Conservation (phyloP, 345 rosid species). For the Ricinus communis region DNA sequence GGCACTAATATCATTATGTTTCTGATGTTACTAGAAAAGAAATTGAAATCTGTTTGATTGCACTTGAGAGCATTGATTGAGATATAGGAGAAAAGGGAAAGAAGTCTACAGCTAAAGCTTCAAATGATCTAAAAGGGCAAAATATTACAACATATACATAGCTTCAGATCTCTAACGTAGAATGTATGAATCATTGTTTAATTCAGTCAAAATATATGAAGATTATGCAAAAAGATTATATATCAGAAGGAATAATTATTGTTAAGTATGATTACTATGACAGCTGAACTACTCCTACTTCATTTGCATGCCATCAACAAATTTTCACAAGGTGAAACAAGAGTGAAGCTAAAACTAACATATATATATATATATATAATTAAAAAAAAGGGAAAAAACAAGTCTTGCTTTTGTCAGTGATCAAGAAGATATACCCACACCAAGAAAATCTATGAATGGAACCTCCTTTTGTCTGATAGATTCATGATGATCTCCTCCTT, state of each 20-base stretch:
- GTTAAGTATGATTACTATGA: conserved; percentile 1
- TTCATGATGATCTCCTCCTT: conserved; percentile 25
- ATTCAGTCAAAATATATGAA: background rate
- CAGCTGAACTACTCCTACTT: conserved; percentile 20
- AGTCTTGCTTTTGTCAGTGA: conserved; percentile 2
- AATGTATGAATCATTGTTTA: background rate
- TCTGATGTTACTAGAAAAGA: background rate
- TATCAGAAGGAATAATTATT: conserved; percentile 7
- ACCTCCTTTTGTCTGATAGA: conserved; percentile 23
- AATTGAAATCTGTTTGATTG: background rate
- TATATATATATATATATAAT: conserved; percentile 1
- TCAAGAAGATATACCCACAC: conserved; percentile 69
- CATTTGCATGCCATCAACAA: conserved; percentile 18
- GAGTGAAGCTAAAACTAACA: conserved; percentile 23
- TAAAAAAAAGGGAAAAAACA: no score
- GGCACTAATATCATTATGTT: no score
- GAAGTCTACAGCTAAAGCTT: background rate
- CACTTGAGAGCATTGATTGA: conserved; percentile 1
- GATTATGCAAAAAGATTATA: background rate
- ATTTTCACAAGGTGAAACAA: conserved; percentile 8
- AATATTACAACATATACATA: background rate
- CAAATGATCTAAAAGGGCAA: background rate
- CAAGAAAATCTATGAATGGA: conserved; percentile 54
- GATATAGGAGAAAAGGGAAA: background rate
- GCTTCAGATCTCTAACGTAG: background rate